Evolutionary conservation across 108 stramenopile genomes (phyloP).

Genomic region (Nitzschia inconspicua): DNA sequence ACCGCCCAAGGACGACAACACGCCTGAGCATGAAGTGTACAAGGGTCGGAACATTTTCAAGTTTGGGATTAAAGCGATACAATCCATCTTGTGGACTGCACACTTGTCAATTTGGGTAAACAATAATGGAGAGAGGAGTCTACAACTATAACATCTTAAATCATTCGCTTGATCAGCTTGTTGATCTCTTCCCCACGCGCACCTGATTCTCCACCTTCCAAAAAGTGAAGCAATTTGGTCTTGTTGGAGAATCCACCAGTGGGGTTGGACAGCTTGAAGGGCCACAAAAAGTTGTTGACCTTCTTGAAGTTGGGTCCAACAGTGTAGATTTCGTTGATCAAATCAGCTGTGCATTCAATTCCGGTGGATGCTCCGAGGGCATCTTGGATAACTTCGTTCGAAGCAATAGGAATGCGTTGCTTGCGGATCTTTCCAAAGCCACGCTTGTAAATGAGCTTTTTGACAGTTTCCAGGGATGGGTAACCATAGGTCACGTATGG

Average conservation of each 20-base stretch:
- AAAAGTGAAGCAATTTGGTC: conserved; percentile 98
- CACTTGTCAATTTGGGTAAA: conserved; percentile 40
- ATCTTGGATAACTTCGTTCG: conserved; percentile 93
- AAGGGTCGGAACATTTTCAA: conserved; percentile 88
- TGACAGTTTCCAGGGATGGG: conserved; percentile 92
- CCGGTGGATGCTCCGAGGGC: conserved; percentile 71
- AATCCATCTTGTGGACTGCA: not conserved
- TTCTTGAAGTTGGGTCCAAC: conserved; percentile 99
- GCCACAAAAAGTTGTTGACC: conserved; percentile 99
- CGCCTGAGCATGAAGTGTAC: too few relatives aligned
- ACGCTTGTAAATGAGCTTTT: conserved; percentile 98
- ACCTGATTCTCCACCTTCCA: conserved; percentile 99
- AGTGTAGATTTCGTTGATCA: conserved; percentile 96
- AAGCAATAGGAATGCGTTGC: conserved; percentile 94
- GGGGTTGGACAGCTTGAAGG: conserved; percentile 98
- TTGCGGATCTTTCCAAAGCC: conserved; percentile 98
- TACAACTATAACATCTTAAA: conserved; percentile 53
- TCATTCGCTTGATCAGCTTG: conserved; percentile 92
- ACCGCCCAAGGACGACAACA: too few relatives aligned
- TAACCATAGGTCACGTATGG: conserved; percentile 99
- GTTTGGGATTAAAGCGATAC: conserved; percentile 25
- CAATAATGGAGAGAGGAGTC: conserved; percentile 15
- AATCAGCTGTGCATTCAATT: conserved; percentile 90
- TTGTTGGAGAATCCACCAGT: conserved; percentile 95
- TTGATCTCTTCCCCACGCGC: conserved; percentile 96